Base-by-base conservation (phyloP, 2,329 filamentous ascomycete species). In the Triangularia verruculosa region DNA sequence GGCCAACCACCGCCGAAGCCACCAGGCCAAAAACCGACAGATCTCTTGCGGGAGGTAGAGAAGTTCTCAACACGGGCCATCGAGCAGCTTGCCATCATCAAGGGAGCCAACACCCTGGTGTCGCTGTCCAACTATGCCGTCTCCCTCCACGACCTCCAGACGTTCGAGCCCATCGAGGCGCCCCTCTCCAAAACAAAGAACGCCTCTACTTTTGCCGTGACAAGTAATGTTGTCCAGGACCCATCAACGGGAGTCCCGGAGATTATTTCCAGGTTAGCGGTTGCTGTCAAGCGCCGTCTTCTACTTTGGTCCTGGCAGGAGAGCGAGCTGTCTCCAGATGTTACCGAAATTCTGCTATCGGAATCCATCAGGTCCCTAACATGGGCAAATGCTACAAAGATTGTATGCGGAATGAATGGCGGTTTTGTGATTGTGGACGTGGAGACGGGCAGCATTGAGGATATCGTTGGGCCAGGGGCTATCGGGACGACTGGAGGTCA, bases 221-320 rank as follows among this genome's bases (percentile, higher is more conserved):
- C 93, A 1, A 96, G 92, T 67, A 97, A 98, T 76, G 96, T 98
- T 61, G 90, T 96, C 69, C 94, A 95, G 75, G 95, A 99, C 75
- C 79, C 88, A 5, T 86, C 87, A 57, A 97, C 92, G 0, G 91
- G 91, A 24, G 93, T 99, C 57, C 93, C 93, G 0, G 92, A 94
- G 69, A 96, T 99, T 62, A 93, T 98, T 68, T 96, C 92, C 61
- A 85, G 93, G 39, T 80, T 99, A 59, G 95, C 93, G 6, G 94
- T 99, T 11, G 93, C 93, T 4, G 92, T 97, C 32, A 98, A 98
- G 82, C 84, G 95, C 72, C 91, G 91, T 71, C 82, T 99, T 59
- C 76, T 98, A 65, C 78, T 97, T 61, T 99, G 95, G 93, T 91
- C 89, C 72, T 99, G 96, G 95, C 90, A 95, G 71, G 93, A 97